Conservation (phyloP, 257 asterid species). For the Solanum rostratum region DNA sequence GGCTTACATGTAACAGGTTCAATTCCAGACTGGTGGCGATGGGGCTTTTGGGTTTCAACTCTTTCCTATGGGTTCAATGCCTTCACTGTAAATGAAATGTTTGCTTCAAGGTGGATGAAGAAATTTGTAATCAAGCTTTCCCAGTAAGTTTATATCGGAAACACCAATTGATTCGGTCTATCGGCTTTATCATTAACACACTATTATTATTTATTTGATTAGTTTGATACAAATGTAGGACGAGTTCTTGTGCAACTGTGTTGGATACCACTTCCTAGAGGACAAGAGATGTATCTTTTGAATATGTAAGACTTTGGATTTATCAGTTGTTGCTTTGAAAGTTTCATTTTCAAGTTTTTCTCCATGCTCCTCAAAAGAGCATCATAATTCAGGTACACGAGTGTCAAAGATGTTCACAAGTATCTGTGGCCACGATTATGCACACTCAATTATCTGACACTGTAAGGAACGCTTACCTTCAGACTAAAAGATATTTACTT, state of each 20-base stretch:
- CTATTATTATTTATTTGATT: neutral
- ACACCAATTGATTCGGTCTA: neutral
- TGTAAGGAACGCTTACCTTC: constrained; percentile 17
- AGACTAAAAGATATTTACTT: neutral
- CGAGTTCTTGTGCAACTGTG: constrained; percentile 47
- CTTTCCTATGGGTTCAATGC: constrained; percentile 44
- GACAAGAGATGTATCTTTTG: constrained; percentile 34
- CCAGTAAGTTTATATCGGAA: constrained; percentile 29
- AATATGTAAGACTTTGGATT: constrained; percentile 17
- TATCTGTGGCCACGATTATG: constrained; percentile 47
- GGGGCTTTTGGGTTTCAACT: constrained; percentile 67
- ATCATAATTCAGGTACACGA: constrained; percentile 29
- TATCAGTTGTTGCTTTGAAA: neutral
- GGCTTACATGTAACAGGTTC: constrained; percentile 18
- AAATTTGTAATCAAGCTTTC: constrained; percentile 37
- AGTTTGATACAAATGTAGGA: constrained; percentile 58
- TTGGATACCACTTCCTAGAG: constrained; percentile 55
- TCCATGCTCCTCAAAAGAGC: neutral
- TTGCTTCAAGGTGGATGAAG: constrained; percentile 53
- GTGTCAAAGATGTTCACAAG: constrained; percentile 29
- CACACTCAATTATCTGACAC: neutral
- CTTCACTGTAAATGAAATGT: constrained; percentile 45
- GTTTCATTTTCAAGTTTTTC: neutral
- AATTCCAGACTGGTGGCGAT: constrained; percentile 62
- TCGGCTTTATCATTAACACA: neutral